A percentile compares a stretch with the other conserved stretches of the same genome.
These are phyloP conservation scores for Pseudonitzschia multistriata DNA, from an alignment of 108 stramenopile genomes.

Conservation along the genomic window DNA sequence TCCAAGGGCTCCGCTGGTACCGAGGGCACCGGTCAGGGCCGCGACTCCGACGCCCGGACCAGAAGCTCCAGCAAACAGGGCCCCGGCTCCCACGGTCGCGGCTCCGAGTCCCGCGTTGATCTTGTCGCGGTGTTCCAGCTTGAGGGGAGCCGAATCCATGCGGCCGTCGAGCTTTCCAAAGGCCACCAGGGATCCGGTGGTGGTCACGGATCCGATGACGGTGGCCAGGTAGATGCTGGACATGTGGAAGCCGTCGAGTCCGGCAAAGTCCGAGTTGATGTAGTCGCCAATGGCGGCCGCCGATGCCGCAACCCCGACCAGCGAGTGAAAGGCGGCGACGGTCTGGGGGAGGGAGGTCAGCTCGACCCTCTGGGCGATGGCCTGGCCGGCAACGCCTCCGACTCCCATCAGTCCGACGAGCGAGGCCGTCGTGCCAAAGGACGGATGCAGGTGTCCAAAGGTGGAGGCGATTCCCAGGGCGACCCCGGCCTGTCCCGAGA, in stretches of 20 bases:
- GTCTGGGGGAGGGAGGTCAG: constrained; percentile 98
- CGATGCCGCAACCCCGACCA: constrained; percentile 93
- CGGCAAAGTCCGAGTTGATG: constrained; percentile 64
- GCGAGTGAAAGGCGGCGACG: constrained; percentile 97
- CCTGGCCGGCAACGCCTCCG: constrained; percentile 90
- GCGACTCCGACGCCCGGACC: constrained; percentile 74
- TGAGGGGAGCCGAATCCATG: constrained; percentile 70
- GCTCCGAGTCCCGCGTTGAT: constrained; percentile 95
- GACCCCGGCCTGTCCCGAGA: constrained; percentile 95
- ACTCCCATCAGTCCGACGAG: constrained; percentile 86
- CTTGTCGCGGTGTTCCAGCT: constrained; percentile 72
- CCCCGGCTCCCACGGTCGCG: constrained; percentile 86
- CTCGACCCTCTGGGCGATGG: constrained; percentile 86
- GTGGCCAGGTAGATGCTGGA: constrained; percentile 92
- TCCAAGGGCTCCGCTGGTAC: constrained; percentile 87
- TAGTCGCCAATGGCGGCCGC: constrained; percentile 89
- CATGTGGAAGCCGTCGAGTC: constrained; percentile 80
- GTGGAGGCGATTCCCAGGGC: constrained; percentile 95
- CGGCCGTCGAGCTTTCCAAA: constrained; percentile 97
- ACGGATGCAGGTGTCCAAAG: constrained; percentile 81
- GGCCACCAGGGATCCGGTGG: constrained; percentile 97
- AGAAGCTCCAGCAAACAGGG: constrained; percentile 78
- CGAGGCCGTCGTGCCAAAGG: constrained; percentile 64
- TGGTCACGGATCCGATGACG: constrained; percentile 95
- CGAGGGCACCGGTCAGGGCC: constrained; percentile 79